A percentile compares a stretch with the other conserved stretches of the same genome.
These are phyloP conservation scores for Eucalyptus globulus DNA, from an alignment of 345 rosid species.

Conservation along the genomic window DNA sequence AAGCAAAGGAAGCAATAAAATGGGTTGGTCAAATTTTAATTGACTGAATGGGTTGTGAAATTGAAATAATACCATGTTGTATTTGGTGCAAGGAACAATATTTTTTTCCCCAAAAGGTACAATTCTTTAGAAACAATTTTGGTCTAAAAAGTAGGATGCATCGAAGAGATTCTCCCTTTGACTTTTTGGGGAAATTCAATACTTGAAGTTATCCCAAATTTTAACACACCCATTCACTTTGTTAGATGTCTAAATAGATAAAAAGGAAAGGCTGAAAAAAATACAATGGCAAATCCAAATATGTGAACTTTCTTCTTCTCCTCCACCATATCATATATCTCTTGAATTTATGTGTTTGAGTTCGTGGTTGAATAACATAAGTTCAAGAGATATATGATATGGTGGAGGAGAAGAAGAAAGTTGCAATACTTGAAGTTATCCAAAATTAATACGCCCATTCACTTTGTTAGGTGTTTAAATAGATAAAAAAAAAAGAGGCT, in stretches of 20 bases:
- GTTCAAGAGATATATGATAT: too few species aligned
- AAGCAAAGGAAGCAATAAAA: neutral
- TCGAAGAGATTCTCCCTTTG: neutral
- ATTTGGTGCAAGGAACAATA: neutral
- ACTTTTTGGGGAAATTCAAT: neutral
- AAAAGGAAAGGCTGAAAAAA: neutral
- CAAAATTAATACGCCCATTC: neutral
- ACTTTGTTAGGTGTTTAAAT: neutral
- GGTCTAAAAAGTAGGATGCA: neutral
- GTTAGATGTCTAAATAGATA: neutral
- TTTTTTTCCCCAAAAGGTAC: neutral
- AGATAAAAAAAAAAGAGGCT: neutral
- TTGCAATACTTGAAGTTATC: neutral
- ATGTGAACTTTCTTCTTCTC: neutral
- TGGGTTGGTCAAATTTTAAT: neutral
- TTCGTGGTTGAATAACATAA: neutral
- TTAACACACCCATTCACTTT: neutral
- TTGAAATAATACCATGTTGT: neutral
- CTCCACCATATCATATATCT: neutral
- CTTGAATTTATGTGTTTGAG: neutral
- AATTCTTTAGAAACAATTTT: neutral
- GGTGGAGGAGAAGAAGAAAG: too few species aligned
- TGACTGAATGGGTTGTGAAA: neutral
- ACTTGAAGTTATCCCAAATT: neutral
- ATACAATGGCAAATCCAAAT: neutral